Conservation (phyloP, 306 rosid species). For the Herpetospermum pedunculosum region DNA sequence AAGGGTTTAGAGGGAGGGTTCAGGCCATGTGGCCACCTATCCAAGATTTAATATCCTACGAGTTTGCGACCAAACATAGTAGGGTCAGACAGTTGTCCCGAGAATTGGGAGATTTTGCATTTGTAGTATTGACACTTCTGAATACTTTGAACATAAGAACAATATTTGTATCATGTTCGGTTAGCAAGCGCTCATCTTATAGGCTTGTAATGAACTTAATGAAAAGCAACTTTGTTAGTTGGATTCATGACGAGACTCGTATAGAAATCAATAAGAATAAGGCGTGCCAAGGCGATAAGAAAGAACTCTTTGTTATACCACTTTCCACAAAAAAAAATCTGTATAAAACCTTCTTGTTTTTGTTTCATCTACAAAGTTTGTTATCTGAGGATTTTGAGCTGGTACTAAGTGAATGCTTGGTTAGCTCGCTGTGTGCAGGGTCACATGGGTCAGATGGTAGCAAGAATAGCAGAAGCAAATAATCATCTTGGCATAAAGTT, state of each 20-base stretch:
- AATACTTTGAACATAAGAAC: background rate
- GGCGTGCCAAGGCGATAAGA: background rate
- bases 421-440: constrained; percentile 65
- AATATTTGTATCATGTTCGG: background rate
- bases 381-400: constrained; percentile 6
- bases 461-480: constrained; percentile 50
- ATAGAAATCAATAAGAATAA: background rate
- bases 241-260: background rate
- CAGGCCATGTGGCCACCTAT: too few relatives aligned
- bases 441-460: constrained; percentile 34
- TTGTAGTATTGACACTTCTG: background rate
- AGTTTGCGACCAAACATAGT: too few relatives aligned
- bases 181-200: background rate
- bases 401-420: constrained; percentile 54
- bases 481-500: constrained; percentile 32
- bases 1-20: too few relatives aligned
- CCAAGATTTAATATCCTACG: too few relatives aligned
- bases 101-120: too few relatives aligned
- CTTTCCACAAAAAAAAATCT: background rate
- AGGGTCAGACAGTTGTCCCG: too few relatives aligned
- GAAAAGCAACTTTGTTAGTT: background rate
- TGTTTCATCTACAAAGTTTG: background rate
- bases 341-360: background rate
- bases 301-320: background rate
- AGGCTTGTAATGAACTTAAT: background rate